Evolutionary conservation across 2,329 filamentous ascomycete genomes (phyloP).

Genomic region (Diaporthe ilicicola): DNA sequence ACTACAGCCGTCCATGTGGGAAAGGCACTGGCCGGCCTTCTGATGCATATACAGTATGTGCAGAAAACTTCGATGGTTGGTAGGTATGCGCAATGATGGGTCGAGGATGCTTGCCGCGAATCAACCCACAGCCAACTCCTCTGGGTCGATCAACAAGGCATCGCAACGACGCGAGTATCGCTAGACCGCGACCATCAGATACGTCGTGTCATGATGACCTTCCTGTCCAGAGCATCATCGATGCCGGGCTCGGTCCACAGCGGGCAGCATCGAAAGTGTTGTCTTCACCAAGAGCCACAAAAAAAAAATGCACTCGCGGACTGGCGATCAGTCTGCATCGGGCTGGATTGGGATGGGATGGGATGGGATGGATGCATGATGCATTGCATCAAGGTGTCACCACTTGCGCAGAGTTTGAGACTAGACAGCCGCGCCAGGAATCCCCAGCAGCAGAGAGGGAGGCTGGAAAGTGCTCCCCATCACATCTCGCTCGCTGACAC

Average conservation of each 20-base stretch:
- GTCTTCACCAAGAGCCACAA: background rate
- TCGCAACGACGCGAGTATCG: background rate
- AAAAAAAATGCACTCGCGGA: background rate
- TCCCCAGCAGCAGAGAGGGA: conserved; percentile 12
- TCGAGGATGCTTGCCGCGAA: background rate
- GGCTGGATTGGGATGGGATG: background rate
- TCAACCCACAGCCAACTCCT: background rate
- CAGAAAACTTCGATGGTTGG: background rate
- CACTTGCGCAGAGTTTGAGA: conserved; percentile 7
- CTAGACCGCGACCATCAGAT: background rate
- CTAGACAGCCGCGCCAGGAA: conserved; percentile 4
- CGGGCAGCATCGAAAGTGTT: background rate
- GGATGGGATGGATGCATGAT: background rate
- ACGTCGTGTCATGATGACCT: background rate
- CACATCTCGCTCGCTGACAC: background rate
- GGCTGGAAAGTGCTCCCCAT: conserved; percentile 7
- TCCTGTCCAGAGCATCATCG: background rate
- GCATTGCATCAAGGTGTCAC: conserved; percentile 17
- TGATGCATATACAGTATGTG: background rate
- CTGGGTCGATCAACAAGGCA: background rate
- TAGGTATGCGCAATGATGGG: background rate
- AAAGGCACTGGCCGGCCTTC: background rate
- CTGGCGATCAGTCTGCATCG: background rate
- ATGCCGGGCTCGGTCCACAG: conserved; percentile 1
- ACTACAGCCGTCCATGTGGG: background rate